Evolutionary conservation across 495 filamentous ascomycete species (phyloP), one percentile per base, ranked within the genome.

Genomic region (Podospora sp.): DNA sequence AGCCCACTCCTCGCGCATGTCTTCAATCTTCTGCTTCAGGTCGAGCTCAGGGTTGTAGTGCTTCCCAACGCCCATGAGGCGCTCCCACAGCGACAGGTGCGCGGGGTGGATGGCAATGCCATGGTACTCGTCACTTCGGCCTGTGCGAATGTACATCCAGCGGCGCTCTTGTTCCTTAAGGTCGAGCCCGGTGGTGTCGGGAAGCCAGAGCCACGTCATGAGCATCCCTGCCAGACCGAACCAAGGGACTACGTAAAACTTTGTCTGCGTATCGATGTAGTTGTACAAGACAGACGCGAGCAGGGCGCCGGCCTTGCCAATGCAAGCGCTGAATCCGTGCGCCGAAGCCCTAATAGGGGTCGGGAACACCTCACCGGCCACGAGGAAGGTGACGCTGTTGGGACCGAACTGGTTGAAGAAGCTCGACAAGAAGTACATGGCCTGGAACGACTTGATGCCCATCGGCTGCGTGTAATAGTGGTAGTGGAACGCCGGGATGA

Each of bases 371-470:
- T 97, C 93, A 27, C 92, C 93, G 27, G 93, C 93, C 22, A 94
- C 91, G 65, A 96, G 83, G 89, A 97, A 97, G 60, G 92, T 94
- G 63, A 96, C 91, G 62, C 86, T 87, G 84, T 96, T 97, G 78
- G 93, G 92, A 8, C 93, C 92, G 72, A 97, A 96, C 77, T 97
- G 93, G 83, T 95, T 96, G 88, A 97, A 97, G 84, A 97, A 96
- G 49, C 90, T 92, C 55, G 90, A 91, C 57, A 95, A 77, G 83
- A 94, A 97, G 84, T 96, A 90, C 91, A 97, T 95, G 67, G 92
- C 86, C 78, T 95, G 92, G 89, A 97, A 97, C 0, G 82, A 79
- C 66, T 89, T 84, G 80, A 96, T 89, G 71, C 90, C 84, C 18
- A 79, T 79, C 0, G 82, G 80, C 14, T 73, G 75, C 16, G 82